Base-by-base conservation (phyloP, 352 stramenopile genomes). In the Phytophthora aleatoria region DNA sequence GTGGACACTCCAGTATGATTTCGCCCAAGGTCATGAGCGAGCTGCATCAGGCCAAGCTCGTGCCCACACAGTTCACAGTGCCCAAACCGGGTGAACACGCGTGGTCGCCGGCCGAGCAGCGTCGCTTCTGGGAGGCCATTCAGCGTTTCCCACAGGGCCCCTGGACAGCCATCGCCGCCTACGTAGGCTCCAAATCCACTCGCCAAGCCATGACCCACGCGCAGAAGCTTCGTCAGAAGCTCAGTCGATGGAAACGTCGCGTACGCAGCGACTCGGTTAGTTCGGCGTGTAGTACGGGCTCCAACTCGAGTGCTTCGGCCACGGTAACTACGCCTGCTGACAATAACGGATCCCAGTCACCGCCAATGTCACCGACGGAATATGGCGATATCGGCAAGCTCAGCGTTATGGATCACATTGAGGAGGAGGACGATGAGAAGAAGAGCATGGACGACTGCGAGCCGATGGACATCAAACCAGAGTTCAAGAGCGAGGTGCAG, bases 161-260 rank as follows among this genome's bases (percentile, higher is more conserved):
- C 8, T 89, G 80, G 80, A 87, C 79, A 15, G 73, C 71, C 35
- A 86, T 89, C 56, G 80, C 80, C 27, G 77, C 65, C 49, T 85
- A 83, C 61, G 71, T 90, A 35, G 76, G 78, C 52, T 85, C 81
- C 55, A 84, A 84, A 35, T 85, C 78, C 1, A 87, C 79, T 9
- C 81, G 81, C 35, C 81, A 90, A 67, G 80, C 81, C 12, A 87
- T 88, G 77, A 90, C 81, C 4, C 78, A 88, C 51, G 81, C 76
- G 57, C 81, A 90, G 61, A 90, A 90, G 64, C 70, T 88, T 39
- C 76, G 81, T 3, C 79, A 88, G 70, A 90, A 90, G 53, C 76
- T 90, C 51, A 76, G 51, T 52, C 78, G 78, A 26, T 87, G 77
- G 76, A 81, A 82, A 48, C 73, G 74, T 35, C 77, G 77, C 43